phyloP scores from a whole-genome alignment of 176 grass and related monocot species.

The Chrysopogon serrulatus region DNA sequence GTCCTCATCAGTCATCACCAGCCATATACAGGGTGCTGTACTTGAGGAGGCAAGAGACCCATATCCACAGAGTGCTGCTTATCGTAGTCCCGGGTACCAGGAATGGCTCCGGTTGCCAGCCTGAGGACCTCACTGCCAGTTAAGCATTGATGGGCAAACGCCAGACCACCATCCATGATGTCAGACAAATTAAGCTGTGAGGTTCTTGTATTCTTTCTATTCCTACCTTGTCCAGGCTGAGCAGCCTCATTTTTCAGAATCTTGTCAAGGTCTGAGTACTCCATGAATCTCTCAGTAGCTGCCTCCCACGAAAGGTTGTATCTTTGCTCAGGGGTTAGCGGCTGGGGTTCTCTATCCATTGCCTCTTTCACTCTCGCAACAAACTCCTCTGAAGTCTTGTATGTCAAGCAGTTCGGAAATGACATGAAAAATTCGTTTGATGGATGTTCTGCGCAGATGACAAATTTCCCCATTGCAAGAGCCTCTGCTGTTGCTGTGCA shows the following conservation, averaged over 20 bases:
- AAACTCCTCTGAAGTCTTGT: conserved; percentile 70
- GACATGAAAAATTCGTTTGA: conserved; percentile 75
- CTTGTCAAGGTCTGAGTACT: conserved; percentile 66
- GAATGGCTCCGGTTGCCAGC: conserved; percentile 50
- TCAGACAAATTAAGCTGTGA: conserved; percentile 22
- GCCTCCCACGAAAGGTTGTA: conserved; percentile 75
- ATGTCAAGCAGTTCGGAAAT: conserved; percentile 76
- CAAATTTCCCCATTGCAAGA: conserved; percentile 87
- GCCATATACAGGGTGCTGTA: conserved; percentile 30
- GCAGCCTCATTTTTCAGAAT: conserved; percentile 30
- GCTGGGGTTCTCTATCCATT: conserved; percentile 61
- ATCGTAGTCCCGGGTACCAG: conserved; percentile 49
- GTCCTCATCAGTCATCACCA: background rate
- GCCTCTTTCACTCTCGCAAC: conserved; percentile 58
- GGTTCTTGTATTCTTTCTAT: conserved; percentile 19
- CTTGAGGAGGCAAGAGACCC: conserved; percentile 48
- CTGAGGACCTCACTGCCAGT: conserved; percentile 63
- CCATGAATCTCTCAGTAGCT: conserved; percentile 71
- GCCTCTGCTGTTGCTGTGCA: conserved; percentile 92
- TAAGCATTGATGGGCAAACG: conserved; percentile 60
- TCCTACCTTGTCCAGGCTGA: background rate
- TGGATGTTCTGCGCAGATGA: conserved; percentile 81
- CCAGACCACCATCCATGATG: conserved; percentile 51
- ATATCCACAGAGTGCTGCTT: conserved; percentile 55
- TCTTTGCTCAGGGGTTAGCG: conserved; percentile 63